Conservation (phyloP, 306 rosid genomes). For the Begonia fuchsioides region DNA sequence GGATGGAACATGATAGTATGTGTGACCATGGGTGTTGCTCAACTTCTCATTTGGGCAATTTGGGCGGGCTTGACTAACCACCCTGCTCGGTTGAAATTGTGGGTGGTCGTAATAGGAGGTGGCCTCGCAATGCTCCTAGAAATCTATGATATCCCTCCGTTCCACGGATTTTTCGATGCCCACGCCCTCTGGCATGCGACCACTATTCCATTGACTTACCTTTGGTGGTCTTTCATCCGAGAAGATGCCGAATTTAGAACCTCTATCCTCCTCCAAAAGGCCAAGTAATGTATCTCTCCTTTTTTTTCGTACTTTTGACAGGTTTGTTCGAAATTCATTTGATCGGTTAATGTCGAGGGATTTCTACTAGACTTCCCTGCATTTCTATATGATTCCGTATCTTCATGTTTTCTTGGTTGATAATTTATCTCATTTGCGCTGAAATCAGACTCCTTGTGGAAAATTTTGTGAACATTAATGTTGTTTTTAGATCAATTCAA, state of each 20-base stretch:
- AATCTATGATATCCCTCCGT: conserved; percentile 59
- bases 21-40: conserved; percentile 41
- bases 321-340: too few relatives aligned
- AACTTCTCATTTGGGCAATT: conserved; percentile 50
- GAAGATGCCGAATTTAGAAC: conserved; percentile 52
- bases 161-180: conserved; percentile 45
- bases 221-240: conserved; percentile 76
- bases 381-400: too few relatives aligned
- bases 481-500: too few relatives aligned
- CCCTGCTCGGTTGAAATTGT: conserved; percentile 57
- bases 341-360: too few relatives aligned
- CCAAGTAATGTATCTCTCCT: conserved; percentile 27
- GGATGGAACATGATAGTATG: conserved; percentile 82
- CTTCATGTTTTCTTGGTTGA: too few relatives aligned
- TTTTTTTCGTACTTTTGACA: too few relatives aligned
- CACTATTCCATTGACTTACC: conserved; percentile 52
- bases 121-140: conserved; percentile 49
- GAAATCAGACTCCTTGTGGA: too few relatives aligned
- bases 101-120: conserved; percentile 38
- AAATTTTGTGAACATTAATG: too few relatives aligned
- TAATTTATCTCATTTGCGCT: too few relatives aligned
- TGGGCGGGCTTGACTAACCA: conserved; percentile 42
- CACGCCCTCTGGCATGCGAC: conserved; percentile 68
- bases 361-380: too few relatives aligned
- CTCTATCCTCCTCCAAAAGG: conserved; percentile 34